Percentiles rank a stretch among this genome's conserved stretches.
phyloP scores from a whole-genome alignment of 2,329 filamentous ascomycete genomes.

The Bipolaris cookei region DNA sequence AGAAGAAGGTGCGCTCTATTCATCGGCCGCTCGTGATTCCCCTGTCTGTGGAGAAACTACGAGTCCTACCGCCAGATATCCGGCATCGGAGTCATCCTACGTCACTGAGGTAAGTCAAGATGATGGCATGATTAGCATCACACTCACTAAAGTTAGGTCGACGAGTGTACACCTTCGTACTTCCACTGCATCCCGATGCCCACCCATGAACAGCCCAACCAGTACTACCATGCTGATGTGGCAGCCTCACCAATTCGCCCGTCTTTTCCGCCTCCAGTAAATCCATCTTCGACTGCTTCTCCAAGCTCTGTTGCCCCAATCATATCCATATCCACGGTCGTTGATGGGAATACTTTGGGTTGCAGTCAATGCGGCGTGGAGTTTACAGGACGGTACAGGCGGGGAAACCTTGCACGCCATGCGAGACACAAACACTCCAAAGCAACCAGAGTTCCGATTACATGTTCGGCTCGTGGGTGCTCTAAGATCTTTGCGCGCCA shows the following conservation, averaged over 20 bases:
- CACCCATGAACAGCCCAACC: too few relatives aligned
- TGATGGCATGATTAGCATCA: background rate
- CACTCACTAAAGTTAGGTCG: background rate
- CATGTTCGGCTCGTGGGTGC: slow-evolving; percentile 12
- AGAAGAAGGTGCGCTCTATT: background rate
- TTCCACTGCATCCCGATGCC: background rate
- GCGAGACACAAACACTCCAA: slow-evolving; percentile 14
- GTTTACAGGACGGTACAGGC: slow-evolving; percentile 19
- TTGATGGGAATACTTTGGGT: background rate
- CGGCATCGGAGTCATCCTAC: background rate
- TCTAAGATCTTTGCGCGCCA: slow-evolving; percentile 9
- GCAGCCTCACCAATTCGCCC: background rate
- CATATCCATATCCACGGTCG: background rate
- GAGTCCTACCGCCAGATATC: background rate
- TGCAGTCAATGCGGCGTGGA: slow-evolving; percentile 11
- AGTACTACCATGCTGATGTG: too few relatives aligned
- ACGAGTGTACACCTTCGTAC: background rate
- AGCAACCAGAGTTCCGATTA: background rate
- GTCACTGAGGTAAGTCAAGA: background rate
- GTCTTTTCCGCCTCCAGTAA: background rate
- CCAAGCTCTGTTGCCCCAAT: background rate
- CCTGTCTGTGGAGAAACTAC: background rate
- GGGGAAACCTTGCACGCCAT: slow-evolving; percentile 20
- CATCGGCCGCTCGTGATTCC: background rate
- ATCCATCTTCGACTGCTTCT: background rate